Evolutionary conservation across 2,329 filamentous ascomycete species (phyloP), one percentile per base, ranked within the genome.

Genomic region (Ophiobolus disseminans): DNA sequence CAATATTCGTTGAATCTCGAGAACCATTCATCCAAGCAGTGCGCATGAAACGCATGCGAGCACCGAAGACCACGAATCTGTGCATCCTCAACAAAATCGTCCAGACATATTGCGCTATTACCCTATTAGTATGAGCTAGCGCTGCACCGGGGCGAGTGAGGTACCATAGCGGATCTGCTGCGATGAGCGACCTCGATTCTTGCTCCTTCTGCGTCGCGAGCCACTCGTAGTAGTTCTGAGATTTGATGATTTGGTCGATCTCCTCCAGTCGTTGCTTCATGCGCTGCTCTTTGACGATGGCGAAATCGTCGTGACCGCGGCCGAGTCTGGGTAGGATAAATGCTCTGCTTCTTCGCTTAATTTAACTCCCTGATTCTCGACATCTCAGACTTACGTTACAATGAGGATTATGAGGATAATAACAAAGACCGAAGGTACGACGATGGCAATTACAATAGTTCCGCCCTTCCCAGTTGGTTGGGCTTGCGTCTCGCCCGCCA

Each of bases 1-100:
- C 72, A 74, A 46, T 61, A 72, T 25, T 73, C 70, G 43, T 74
- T 72, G 41, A 57, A 71, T 20, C 68, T 55, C 20, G 55, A 58
- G 43, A 68, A 74, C 71, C 71, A 74, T 34, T 71, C 67, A 50
- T 73, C 72, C 13, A 74, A 53, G 22, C 72, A 74, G 5, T 57
- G 50, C 34, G 69, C 60, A 38, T 74, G 72, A 49, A 73, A 74
- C 10, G 70, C 68, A 44, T 74, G 72, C 14, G 58, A 58, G 48
- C 71, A 74, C 14, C 53, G 57, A 3, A 74, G 62, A 0, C 64
- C 70, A 2, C 72, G 66, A 34, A 74, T 61, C 20, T 69, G 66
- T 21, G 70, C 62, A 14, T 62, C 58, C 14, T 69, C 58, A 16
- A 58, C 56, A 42, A 74, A 70, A 8, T 63, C 59, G 4, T 73